Evolutionary conservation across 192 early-diverging fungal species (phyloP).

Genomic region (Gonapodya sp.): DNA sequence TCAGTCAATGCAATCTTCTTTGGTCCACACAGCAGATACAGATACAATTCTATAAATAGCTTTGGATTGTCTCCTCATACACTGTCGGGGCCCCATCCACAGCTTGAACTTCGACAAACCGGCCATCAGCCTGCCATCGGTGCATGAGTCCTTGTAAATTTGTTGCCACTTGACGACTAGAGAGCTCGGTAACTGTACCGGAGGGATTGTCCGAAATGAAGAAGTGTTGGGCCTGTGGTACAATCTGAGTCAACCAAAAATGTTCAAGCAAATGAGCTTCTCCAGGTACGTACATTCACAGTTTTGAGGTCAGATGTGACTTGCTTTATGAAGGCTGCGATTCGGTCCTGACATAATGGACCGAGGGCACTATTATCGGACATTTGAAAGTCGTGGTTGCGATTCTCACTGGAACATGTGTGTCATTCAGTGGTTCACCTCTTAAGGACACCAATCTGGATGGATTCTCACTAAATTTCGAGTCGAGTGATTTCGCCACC

Average conservation of each 20-base stretch:
- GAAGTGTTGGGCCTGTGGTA: background rate
- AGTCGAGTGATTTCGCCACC: background rate
- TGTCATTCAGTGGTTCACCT: background rate
- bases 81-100: background rate
- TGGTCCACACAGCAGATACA: too few relatives aligned
- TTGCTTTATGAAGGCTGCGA: background rate
- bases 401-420: background rate
- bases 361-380: background rate
- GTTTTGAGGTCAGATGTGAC: background rate
- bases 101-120: background rate
- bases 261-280: background rate
- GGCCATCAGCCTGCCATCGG: background rate
- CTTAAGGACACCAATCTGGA: background rate
- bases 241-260: background rate
- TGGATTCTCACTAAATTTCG: background rate
- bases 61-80: too few relatives aligned
- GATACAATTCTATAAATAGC: too few relatives aligned
- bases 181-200: background rate
- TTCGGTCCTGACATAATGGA: background rate
- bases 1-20: background rate
- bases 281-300: background rate
- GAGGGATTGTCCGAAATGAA: background rate
- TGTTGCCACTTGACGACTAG: background rate
- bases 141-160: background rate
- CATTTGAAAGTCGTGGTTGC: background rate